A percentile compares a stretch with the other conserved stretches of the same genome.
phyloP scores from a whole-genome alignment of 2,329 filamentous ascomycete genomes.

The Colletotrichum caudatum region DNA sequence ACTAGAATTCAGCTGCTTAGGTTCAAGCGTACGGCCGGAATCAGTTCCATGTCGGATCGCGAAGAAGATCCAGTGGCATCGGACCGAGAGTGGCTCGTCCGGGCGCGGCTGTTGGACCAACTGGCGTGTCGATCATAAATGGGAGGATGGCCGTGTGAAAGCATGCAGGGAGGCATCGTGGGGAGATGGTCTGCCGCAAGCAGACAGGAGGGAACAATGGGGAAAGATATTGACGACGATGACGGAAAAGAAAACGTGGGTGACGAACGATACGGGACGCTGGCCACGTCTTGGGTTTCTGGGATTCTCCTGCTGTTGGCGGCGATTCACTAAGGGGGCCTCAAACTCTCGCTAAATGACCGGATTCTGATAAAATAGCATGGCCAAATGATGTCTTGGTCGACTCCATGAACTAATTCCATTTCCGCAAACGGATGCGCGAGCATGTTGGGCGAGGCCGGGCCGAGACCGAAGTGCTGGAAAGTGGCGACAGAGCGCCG shows the following conservation, averaged over 20 bases:
- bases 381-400: not conserved
- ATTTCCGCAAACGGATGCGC: constrained; percentile 26
- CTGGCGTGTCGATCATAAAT: not conserved
- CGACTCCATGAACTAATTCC: not conserved
- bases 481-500: not conserved
- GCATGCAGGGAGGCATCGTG: not conserved
- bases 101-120: not conserved
- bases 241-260: constrained; percentile 9
- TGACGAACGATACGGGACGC: not conserved
- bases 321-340: constrained; percentile 3
- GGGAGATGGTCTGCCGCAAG: constrained; percentile 16
- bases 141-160: not conserved
- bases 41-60: constrained; percentile 20
- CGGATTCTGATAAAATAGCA: constrained; percentile 4
- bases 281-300: too few species aligned
- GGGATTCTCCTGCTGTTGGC: constrained; percentile 10
- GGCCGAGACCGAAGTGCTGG: constrained; percentile 20
- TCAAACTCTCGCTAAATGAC: constrained; percentile 2
- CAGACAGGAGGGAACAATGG: not conserved
- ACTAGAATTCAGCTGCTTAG: not conserved
- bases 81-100: constrained; percentile 12
- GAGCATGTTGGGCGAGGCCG: not conserved
- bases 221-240: not conserved
- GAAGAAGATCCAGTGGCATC: not conserved
- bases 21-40: constrained; percentile 2